Evolutionary conservation across 495 filamentous ascomycete genomes (phyloP).

Genomic region (Thozetella sp.): DNA sequence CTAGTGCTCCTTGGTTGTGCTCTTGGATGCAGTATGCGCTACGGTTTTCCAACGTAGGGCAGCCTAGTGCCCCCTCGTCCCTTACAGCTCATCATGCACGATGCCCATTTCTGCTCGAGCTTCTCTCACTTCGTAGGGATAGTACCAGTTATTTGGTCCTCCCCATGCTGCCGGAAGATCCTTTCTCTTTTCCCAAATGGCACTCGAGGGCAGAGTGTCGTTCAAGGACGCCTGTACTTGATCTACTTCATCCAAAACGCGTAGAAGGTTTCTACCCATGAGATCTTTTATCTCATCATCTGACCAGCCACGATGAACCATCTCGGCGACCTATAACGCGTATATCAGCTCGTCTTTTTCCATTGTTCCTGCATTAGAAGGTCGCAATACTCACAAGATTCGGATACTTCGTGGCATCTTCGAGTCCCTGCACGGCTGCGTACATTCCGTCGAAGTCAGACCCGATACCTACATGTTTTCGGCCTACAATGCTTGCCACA

Average conservation of each 20-base stretch:
- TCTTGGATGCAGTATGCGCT: too few species aligned
- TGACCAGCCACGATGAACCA: not conserved
- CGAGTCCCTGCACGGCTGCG: not conserved
- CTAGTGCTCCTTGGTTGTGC: too few species aligned
- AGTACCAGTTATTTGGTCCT: not conserved
- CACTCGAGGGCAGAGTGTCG: not conserved
- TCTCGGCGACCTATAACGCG: not conserved
- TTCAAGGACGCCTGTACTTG: not conserved
- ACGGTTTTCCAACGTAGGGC: not conserved
- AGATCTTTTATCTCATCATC: not conserved
- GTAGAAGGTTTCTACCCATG: not conserved
- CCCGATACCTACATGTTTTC: not conserved
- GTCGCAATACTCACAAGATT: not conserved
- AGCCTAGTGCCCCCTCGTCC: not conserved
- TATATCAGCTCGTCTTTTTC: not conserved
- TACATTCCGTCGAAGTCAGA: not conserved
- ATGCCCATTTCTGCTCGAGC: not conserved
- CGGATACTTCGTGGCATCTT: not conserved
- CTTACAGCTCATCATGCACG: not conserved
- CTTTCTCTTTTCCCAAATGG: not conserved
- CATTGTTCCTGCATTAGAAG: not conserved
- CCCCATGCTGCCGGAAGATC: not conserved
- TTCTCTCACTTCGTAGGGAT: not conserved
- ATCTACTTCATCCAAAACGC: not conserved
- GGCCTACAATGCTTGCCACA: not conserved